Evolutionary conservation across 768 basidiomycete species (phyloP), one percentile per base, ranked within the genome.

Genomic region (Phaeotremella skinneri): DNA sequence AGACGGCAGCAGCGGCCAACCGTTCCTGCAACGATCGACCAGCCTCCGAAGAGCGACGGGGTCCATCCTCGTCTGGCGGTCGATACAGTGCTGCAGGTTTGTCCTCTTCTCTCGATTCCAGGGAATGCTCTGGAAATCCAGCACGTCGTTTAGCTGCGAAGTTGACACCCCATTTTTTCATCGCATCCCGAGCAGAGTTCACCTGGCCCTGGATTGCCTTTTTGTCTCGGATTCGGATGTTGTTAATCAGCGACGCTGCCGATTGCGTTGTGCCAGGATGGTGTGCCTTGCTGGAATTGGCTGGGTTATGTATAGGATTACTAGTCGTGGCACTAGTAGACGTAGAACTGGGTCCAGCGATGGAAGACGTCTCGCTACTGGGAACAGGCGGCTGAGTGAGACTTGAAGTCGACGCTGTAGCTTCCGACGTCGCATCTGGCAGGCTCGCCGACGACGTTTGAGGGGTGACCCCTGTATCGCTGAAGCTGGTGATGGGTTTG

Each of bases 121-220:
- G 30, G 0, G 55, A 51, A 27, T 30, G 26, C 17, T 58, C 58
- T n/a, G 41, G 23, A 2, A 29, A 27, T 9, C 58, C 58, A 13
- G 55, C 55, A 32, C 63, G 41, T 1, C 77, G 49, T 55, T 76
- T 83, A 80, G 74, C 73, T 4, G 73, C 72, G 87, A 90, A 92
- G 58, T 85, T 90, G 26, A 85, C 86, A 23, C 91, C 86, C 91
- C 91, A 94, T 73, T 94, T 94, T 59, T 87, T 85, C 82, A 96
- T 87, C 7, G 88, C 83, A 70, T 96, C 93, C 73, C 87, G 88
- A 13, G 91, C 78, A 34, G 74, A 61, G 25, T 62, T 69, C 26
- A 78, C 89, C 0, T 88, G 85, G 66, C 88, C 87, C 63, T 85
- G 86, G 43, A 93, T 79, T 5, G 89, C 88, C 74, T 92, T 88